Conservation (phyloP, 495 filamentous ascomycete species). For the Penicillium samsonianum region DNA sequence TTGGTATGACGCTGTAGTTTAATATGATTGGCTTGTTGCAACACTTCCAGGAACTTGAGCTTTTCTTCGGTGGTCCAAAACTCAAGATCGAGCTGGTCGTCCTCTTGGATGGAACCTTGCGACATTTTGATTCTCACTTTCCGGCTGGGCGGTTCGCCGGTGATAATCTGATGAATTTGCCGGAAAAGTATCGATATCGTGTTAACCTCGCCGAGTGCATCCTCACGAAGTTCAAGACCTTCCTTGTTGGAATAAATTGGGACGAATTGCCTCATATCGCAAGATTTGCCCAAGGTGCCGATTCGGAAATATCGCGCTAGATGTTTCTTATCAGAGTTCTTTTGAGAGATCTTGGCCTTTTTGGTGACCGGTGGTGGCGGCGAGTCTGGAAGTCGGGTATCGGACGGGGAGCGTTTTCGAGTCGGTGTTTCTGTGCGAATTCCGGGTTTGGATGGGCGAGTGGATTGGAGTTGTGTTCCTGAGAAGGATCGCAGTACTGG, state of each 20-base stretch:
- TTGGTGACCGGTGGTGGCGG: conserved; percentile 19
- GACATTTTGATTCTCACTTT: conserved; percentile 41
- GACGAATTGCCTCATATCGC: conserved; percentile 5
- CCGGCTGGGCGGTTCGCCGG: conserved; percentile 28
- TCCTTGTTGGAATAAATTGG: conserved; percentile 20
- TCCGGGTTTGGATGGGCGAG: conserved; percentile 1
- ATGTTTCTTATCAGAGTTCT: conserved; percentile 5
- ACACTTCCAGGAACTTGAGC: conserved; percentile 17
- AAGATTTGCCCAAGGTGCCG: conserved; percentile 20
- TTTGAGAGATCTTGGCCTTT: conserved; percentile 20
- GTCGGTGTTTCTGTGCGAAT: background rate
- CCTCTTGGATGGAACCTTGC: conserved; percentile 17
- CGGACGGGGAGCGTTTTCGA: conserved; percentile 31
- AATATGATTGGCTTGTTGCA: conserved; percentile 12
- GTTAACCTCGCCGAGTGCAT: background rate
- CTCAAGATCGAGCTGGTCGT: conserved; percentile 41
- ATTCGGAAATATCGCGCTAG: conserved; percentile 26
- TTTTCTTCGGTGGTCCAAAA: conserved; percentile 28
- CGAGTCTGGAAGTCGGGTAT: conserved; percentile 35
- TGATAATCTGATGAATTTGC: conserved; percentile 21
- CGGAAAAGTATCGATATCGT: conserved; percentile 19
- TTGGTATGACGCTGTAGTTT: conserved; percentile 23
- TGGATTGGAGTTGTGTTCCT: conserved; percentile 7
- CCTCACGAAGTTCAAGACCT: conserved; percentile 13
- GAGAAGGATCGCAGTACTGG: conserved; percentile 21